phyloP scores from a whole-genome alignment of 164 flowering plant species.

The Aristolochia contorta region DNA sequence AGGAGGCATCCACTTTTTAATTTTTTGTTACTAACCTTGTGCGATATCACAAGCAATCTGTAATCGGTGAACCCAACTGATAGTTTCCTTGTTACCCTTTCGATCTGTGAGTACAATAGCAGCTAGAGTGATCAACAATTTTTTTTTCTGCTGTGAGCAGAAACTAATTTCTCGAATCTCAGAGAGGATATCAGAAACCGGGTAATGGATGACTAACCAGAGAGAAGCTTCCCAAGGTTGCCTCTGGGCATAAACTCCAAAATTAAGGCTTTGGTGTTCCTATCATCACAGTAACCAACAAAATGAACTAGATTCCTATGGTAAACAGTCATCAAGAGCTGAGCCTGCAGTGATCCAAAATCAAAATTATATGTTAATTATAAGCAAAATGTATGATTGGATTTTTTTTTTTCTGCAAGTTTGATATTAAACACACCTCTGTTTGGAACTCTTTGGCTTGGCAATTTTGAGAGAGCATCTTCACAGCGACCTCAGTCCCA shows the following conservation, averaged over 20 bases:
- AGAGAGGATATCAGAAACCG: neutral
- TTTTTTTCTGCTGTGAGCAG: conserved; percentile 8
- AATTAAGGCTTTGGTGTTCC: conserved; percentile 21
- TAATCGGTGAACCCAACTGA: conserved; percentile 24
- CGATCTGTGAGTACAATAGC: conserved; percentile 1
- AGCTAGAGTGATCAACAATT: neutral
- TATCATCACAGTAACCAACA: conserved; percentile 40
- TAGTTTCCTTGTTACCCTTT: conserved; percentile 3
- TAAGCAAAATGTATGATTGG: no score
- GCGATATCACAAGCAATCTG: neutral
- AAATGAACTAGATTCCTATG: conserved; percentile 37
- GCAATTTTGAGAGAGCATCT: conserved; percentile 34
- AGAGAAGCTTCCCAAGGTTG: conserved; percentile 23
- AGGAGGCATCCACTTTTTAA: neutral
- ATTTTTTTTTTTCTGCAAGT: no score
- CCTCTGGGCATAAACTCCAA: conserved; percentile 51
- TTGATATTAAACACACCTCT: no score
- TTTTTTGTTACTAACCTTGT: neutral
- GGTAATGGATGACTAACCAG: conserved; percentile 13
- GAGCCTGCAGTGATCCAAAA: conserved; percentile 19
- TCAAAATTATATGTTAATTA: neutral
- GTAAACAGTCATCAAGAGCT: conserved; percentile 33
- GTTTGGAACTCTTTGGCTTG: no score
- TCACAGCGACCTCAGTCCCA: conserved; percentile 35
- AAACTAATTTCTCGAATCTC: neutral